Percentiles rank a stretch among this genome's conserved stretches.
These are phyloP conservation scores for Aquilaria yunnanensis DNA, from an alignment of 345 rosid genomes.

Conservation along the genomic window DNA sequence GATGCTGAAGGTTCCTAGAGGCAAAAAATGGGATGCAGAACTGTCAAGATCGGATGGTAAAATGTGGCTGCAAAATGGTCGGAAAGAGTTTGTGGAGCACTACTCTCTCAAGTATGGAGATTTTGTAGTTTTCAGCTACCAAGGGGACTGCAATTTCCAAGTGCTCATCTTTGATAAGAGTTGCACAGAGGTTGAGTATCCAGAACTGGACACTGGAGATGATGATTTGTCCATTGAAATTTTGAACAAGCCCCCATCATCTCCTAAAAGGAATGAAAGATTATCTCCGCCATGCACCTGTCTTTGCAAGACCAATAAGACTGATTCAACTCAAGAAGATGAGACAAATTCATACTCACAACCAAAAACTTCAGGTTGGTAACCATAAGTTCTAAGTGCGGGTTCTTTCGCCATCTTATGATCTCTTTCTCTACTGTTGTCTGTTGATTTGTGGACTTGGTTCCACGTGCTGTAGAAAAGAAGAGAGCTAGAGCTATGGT, in stretches of 20 bases:
- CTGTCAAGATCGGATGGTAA: constrained; percentile 12
- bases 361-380: too few relatives aligned
- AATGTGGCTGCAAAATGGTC: constrained; percentile 17
- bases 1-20: constrained; percentile 21
- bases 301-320: not conserved
- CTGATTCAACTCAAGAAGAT: too few relatives aligned
- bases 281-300: not conserved
- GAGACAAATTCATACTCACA: too few relatives aligned
- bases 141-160: constrained; percentile 12
- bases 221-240: constrained; percentile 6
- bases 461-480: too few relatives aligned
- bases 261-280: not conserved
- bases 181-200: constrained; percentile 17
- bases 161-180: constrained; percentile 15
- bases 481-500: too few relatives aligned
- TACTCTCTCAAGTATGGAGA: constrained; percentile 8
- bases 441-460: too few relatives aligned
- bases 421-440: too few relatives aligned
- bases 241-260: not conserved
- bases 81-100: constrained; percentile 24
- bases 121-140: not conserved
- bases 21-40: constrained; percentile 23
- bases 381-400: too few relatives aligned
- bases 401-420: too few relatives aligned
- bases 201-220: not conserved